Conservation (phyloP, 306 rosid species). For the peach (Prunus persica) region Prunus_persica_NCBIv2 NC_034009.1:41478001-41478500, state of each 20-base stretch:
- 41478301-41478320: constrained; percentile 1
- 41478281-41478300: neutral
- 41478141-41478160: neutral
- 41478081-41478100: neutral
- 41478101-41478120: neutral
- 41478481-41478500: too few species aligned
- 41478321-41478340: neutral
- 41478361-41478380: neutral
- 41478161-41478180: neutral
- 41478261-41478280: neutral
- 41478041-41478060: neutral
- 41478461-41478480: too few species aligned
- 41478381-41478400: neutral
- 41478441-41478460: neutral
- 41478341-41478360: neutral
- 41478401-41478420: neutral
- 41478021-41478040: constrained; percentile 20
- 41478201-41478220: too few species aligned
- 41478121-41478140: constrained; percentile 4
- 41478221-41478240: too few species aligned
- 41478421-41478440: neutral
- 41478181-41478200: neutral
- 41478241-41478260: neutral
- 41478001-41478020: constrained; percentile 47
- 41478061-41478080: neutral